Percentiles rank a stretch among this genome's conserved stretches.
phyloP scores from a whole-genome alignment of 2,329 filamentous ascomycete genomes.

The Aspergillus tubingensis region DNA sequence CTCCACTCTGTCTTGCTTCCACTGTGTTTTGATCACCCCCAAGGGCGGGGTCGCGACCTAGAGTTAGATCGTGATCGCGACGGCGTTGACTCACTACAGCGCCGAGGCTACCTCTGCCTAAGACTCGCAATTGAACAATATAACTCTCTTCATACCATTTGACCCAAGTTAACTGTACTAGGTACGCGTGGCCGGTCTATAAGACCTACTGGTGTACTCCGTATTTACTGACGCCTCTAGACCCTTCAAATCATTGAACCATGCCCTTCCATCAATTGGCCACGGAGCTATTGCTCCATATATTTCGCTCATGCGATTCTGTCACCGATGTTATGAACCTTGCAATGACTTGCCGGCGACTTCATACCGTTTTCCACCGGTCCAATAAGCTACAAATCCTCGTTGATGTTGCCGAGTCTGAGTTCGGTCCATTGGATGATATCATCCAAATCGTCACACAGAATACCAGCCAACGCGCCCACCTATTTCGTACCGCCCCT shows the following conservation, averaged over 20 bases:
- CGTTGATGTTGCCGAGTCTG: slow-evolving; percentile 53
- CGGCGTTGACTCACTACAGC: slow-evolving; percentile 21
- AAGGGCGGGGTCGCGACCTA: slow-evolving; percentile 38
- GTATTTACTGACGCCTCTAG: background rate
- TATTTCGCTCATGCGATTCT: slow-evolving; percentile 56
- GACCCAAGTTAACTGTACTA: background rate
- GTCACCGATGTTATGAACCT: slow-evolving; percentile 58
- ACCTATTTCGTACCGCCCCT: slow-evolving; percentile 54
- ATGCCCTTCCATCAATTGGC: slow-evolving; percentile 60
- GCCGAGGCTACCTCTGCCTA: slow-evolving; percentile 12
- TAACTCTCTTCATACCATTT: background rate
- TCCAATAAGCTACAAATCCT: slow-evolving; percentile 59
- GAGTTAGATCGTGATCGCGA: slow-evolving; percentile 19
- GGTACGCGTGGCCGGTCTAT: background rate
- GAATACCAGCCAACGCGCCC: slow-evolving; percentile 60
- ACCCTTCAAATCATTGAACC: slow-evolving; percentile 11
- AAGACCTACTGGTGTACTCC: background rate
- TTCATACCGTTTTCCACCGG: slow-evolving; percentile 54
- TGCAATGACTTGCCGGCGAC: slow-evolving; percentile 56
- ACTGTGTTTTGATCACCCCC: slow-evolving; percentile 27
- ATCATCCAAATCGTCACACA: slow-evolving; percentile 62
- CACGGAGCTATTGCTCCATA: slow-evolving; percentile 60
- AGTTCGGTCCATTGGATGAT: slow-evolving; percentile 61
- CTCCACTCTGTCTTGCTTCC: slow-evolving; percentile 8
- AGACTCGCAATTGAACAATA: background rate